phyloP scores from a whole-genome alignment of 176 grass and related monocot species.

The Rhynchospora breviuscula region DNA sequence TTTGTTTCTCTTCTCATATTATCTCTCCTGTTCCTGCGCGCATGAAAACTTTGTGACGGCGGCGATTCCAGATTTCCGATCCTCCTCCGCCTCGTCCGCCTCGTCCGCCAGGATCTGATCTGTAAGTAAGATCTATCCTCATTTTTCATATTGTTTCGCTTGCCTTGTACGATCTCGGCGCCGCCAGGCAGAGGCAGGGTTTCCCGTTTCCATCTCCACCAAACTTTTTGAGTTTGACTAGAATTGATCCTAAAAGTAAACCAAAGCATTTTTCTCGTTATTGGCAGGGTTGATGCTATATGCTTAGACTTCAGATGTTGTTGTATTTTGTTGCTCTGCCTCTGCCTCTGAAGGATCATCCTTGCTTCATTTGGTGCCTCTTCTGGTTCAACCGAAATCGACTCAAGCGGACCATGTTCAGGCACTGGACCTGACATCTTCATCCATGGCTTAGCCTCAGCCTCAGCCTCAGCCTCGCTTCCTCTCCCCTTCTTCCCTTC shows the following conservation, averaged over 20 bases:
- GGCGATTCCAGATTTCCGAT: not conserved
- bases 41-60: not conserved
- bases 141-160: too few species aligned
- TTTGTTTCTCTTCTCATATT: too few species aligned
- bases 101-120: too few species aligned
- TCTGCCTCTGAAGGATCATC: constrained; percentile 42
- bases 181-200: too few species aligned
- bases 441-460: not conserved
- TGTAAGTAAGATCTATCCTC: too few species aligned
- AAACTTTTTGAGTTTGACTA: too few species aligned
- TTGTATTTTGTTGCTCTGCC: constrained; percentile 36
- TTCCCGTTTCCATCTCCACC: too few species aligned
- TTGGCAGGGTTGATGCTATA: constrained; percentile 19
- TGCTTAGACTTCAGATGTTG: constrained; percentile 24
- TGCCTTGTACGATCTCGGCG: too few species aligned
- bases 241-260: too few species aligned
- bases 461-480: not conserved
- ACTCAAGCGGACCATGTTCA: constrained; percentile 3
- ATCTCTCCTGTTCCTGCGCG: too few species aligned
- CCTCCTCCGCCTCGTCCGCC: not conserved
- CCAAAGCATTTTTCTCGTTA: too few species aligned
- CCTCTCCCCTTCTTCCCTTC: not conserved
- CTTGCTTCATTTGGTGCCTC: constrained; percentile 54
- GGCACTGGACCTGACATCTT: constrained; percentile 6
- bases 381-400: constrained; percentile 53